Evolutionary conservation across 352 stramenopile genomes (phyloP), one percentile per base, ranked within the genome.

Genomic region (Phytophthora cryptogea): DNA sequence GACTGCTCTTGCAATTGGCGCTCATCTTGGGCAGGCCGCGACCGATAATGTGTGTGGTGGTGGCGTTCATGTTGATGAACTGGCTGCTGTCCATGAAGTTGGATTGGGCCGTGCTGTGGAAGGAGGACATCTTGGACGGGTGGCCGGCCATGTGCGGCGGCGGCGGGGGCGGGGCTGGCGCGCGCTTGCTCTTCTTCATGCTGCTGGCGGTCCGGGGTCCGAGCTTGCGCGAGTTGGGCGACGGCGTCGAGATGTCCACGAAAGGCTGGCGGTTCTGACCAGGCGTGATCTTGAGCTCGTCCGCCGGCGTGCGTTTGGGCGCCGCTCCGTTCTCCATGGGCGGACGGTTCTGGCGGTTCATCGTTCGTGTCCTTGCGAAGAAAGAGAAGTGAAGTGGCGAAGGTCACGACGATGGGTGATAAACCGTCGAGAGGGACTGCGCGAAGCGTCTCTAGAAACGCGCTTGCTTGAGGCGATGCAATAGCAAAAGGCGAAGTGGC

Each of bases 231-330:
- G 50, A 51, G 54, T 56, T 53, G 26, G 72, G 75, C 42, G 73
- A 83, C 49, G 80, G 80, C 49, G 80, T 90, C 26, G 80, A 86
- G 45, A 90, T 84, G 63, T 90, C 76, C 6, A 88, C 65, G 57
- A 90, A 90, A 10, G 74, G 67, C 59, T 87, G 69, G 1, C n/a
- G 17, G 37, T 64, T 65, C 37, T 80, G 77, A 4, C 57, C 77
- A 0, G 79, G 78, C 30, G 81, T 89, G 39, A 73, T 70, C 63
- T 76, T 81, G 54, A 71, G 62, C 43, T 85, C 74, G 23, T 74
- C 42, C 23, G 63, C 54, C 13, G 55, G 41, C 41, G n/a, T 20
- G 31, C 41, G 41, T 0, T 11, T 13, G 8, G 52, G 31, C 5
- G 63, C 66, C 27, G 74, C 72, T 2, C 20, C 20, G 57, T 68